Base-by-base conservation (phyloP, 2,329 filamentous ascomycete genomes). In the Cladosporium velox region DNA sequence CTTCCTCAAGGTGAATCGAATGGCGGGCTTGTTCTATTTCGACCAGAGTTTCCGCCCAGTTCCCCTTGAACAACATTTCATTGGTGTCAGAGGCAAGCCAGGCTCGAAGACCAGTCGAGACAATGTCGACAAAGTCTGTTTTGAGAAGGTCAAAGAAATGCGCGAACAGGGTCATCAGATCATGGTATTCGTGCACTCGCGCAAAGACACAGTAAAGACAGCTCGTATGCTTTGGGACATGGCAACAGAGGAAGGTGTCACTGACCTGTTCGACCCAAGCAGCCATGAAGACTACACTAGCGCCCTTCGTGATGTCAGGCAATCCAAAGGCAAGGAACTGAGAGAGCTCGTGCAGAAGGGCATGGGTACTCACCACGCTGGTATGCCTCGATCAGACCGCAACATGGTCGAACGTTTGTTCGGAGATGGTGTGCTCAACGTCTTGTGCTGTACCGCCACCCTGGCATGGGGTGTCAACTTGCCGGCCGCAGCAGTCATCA, bases 381-480 rank as follows among this genome's bases (percentile, higher is more conserved):
- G 96, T 64, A 97, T 99, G 92, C 89, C 93, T 66, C 88, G 96
- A 70, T 90, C 93, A 2, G 96, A 99, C 78, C 87, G 95, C 69
- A 99, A 99, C 72, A 81, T 97, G n/a, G 92, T 97, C 83, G 96
- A 99, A 77, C 88, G 92, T 21, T 85, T 98, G 18, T 99, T 99
- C 72, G 87, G 85, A 3, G 90, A 96, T 71, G 96, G 95, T 30
- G 90, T 98, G n/a, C 86, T 98, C 72, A 97, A 95, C 77, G 93
- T 99, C 0, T 89, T 99, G 26, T 98, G 94, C 83, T 99, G 96
- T 87, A 99, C 95, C 2, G 95, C 95, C 12, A 99, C 95, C 1
- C 85, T 99, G 30, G 95, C 95, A 0, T 99, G 95, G 95, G 95
- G 95, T 88, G 94, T 99, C 76, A 99, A 99, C 78, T 87, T 99